Percentiles rank a stretch among this genome's conserved stretches.
phyloP scores from a whole-genome alignment of 352 stramenopile species.

The Globisporangium splendens region DNA sequence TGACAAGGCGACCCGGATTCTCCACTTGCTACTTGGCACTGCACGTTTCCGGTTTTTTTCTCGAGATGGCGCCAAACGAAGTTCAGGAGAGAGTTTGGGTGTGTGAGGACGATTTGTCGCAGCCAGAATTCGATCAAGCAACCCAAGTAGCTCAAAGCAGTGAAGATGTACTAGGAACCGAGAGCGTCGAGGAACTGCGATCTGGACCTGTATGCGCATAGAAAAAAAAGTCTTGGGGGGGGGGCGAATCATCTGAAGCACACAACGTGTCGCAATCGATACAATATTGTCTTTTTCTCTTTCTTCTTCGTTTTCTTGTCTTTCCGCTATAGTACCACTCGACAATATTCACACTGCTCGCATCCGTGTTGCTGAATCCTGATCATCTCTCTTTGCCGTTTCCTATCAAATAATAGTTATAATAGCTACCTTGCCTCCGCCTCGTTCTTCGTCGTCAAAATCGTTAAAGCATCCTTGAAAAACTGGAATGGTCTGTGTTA shows the following conservation, averaged over 20 bases:
- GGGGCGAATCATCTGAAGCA: not conserved
- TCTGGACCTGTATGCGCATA: conserved; percentile 8
- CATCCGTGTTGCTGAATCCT: conserved; percentile 7
- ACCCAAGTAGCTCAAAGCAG: not conserved
- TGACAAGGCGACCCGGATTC: not conserved
- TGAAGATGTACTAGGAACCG: not conserved
- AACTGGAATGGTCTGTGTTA: conserved; percentile 19
- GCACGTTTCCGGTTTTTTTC: conserved; percentile 11
- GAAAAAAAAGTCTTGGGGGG: not conserved
- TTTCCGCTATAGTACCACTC: conserved; percentile 43
- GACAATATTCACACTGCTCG: conserved; percentile 41
- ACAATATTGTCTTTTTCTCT: conserved; percentile 16
- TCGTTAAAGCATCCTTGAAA: conserved; percentile 10
- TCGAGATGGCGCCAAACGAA: conserved; percentile 6
- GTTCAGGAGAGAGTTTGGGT: not conserved
- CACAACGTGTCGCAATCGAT: not conserved
- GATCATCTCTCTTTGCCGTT: conserved; percentile 3
- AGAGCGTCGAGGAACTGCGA: not conserved
- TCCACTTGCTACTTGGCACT: conserved; percentile 4
- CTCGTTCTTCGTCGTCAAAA: conserved; percentile 9
- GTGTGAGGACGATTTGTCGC: not conserved
- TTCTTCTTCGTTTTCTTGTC: conserved; percentile 9
- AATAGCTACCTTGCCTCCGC: conserved; percentile 15
- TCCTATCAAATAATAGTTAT: conserved; percentile 20
- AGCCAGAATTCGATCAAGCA: not conserved